Conservation (phyloP, 2,329 filamentous ascomycete genomes). For the Ceratocystis harringtonii region DNA sequence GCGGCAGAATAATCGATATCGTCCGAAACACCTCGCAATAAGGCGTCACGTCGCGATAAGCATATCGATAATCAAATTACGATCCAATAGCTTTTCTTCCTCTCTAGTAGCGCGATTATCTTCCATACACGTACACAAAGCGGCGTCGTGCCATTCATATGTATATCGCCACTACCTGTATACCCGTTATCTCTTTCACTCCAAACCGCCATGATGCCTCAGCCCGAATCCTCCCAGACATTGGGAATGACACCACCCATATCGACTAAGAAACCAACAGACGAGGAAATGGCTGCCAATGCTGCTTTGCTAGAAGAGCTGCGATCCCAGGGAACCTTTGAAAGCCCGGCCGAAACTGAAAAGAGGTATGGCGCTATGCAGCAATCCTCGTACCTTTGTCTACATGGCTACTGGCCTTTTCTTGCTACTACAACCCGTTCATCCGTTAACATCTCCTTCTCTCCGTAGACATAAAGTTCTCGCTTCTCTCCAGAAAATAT, state of each 20-base stretch:
- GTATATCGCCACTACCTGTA: not conserved
- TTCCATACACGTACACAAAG: not conserved
- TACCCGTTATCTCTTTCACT: not conserved
- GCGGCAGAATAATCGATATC: not conserved
- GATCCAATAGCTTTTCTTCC: not conserved
- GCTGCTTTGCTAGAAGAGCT: conserved; percentile 71
- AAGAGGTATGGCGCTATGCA: conserved; percentile 45
- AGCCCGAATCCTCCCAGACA: not conserved
- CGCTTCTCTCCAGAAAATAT: conserved; percentile 59
- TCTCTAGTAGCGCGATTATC: not conserved
- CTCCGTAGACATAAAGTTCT: conserved; percentile 52
- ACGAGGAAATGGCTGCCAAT: conserved; percentile 60
- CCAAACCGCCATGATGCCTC: not conserved
- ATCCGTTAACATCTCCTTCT: not conserved
- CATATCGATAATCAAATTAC: not conserved
- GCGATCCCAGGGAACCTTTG: conserved; percentile 81
- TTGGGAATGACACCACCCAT: conserved; percentile 71
- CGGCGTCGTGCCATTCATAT: not conserved
- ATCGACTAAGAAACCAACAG: conserved; percentile 59
- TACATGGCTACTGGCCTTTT: not conserved
- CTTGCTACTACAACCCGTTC: not conserved
- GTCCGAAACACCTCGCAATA: not conserved
- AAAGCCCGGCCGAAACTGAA: conserved; percentile 65
- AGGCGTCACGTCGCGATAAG: not conserved
- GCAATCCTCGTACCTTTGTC: not conserved